Conservation (phyloP, 768 basidiomycete species). For the Arthromyces matolae region DNA sequence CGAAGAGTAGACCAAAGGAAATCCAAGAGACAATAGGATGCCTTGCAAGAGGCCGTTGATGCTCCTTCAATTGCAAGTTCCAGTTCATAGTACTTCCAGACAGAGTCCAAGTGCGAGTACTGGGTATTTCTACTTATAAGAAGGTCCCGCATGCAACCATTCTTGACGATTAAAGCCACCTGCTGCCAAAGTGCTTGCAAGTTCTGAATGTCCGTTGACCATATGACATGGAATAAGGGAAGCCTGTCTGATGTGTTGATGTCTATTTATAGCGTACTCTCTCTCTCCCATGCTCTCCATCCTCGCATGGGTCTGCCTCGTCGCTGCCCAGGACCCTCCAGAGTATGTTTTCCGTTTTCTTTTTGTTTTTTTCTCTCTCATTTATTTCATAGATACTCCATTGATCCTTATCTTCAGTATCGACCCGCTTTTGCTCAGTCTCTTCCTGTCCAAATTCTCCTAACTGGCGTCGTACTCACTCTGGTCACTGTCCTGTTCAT, state of each 20-base stretch:
- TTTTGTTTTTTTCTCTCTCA: not conserved
- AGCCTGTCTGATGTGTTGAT: slow-evolving; percentile 1
- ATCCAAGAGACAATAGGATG: slow-evolving; percentile 47
- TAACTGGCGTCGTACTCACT: slow-evolving; percentile 82
- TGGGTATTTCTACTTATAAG: too few species aligned
- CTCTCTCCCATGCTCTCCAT: slow-evolving; percentile 1
- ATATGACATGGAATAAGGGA: not conserved
- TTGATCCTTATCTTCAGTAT: slow-evolving; percentile 74
- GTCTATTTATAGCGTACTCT: not conserved
- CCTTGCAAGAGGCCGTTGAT: slow-evolving; percentile 38
- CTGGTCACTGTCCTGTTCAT: slow-evolving; percentile 82
- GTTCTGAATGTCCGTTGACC: not conserved
- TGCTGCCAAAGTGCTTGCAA: not conserved
- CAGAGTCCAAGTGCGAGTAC: slow-evolving; percentile 3
- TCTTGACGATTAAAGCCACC: too few species aligned
- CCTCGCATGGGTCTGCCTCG: slow-evolving; percentile 1
- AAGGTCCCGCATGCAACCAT: too few species aligned
- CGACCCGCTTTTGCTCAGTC: slow-evolving; percentile 84
- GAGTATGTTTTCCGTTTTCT: slow-evolving; percentile 9
- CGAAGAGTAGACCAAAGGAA: slow-evolving; percentile 47
- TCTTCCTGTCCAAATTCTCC: slow-evolving; percentile 85
- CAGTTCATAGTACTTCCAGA: too few species aligned
- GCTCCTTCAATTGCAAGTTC: slow-evolving; percentile 16
- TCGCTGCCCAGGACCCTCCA: slow-evolving; percentile 7
- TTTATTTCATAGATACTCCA: not conserved